These are phyloP conservation scores for Salix brachista DNA, from an alignment of 345 rosid species.

Conservation along the genomic window DNA sequence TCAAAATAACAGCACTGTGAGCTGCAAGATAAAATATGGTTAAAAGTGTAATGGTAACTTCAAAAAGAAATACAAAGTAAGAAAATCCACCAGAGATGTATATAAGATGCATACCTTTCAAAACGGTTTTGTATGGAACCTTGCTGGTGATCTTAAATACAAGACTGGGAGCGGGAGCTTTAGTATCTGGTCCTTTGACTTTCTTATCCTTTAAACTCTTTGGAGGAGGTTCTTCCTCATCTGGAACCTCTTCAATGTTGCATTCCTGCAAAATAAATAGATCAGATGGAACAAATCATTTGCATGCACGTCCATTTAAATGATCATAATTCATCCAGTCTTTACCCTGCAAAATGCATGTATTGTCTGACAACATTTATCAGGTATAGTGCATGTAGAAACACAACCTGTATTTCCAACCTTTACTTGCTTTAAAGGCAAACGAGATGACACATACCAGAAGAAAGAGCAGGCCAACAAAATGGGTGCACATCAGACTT, in stretches of 20 bases:
- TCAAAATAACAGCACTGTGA: slow-evolving; percentile 71
- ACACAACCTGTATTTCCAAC: not conserved
- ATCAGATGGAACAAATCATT: not conserved
- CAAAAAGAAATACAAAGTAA: not conserved
- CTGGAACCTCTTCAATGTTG: slow-evolving; percentile 67
- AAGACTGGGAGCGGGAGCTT: slow-evolving; percentile 53
- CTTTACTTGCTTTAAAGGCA: not conserved
- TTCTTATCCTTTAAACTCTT: slow-evolving; percentile 87
- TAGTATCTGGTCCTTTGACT: slow-evolving; percentile 67
- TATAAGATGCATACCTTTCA: slow-evolving; percentile 53
- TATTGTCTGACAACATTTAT: not conserved
- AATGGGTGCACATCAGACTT: not conserved
- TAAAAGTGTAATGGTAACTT: not conserved
- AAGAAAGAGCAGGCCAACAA: not conserved
- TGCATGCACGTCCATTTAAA: not conserved
- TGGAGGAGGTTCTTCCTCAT: slow-evolving; percentile 65
- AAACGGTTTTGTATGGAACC: slow-evolving; percentile 86
- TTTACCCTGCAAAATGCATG: not conserved
- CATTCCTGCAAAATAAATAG: slow-evolving; percentile 58
- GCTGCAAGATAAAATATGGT: slow-evolving; percentile 50
- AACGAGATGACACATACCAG: not conserved
- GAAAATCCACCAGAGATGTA: not conserved
- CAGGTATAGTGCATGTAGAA: not conserved
- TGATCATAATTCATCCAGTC: not conserved
- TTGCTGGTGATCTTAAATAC: slow-evolving; percentile 75